A percentile compares a stretch with the other conserved stretches of the same genome.
Conservation (phyloP, 495 filamentous ascomycete species). For the Tricharina praecox region DNA sequence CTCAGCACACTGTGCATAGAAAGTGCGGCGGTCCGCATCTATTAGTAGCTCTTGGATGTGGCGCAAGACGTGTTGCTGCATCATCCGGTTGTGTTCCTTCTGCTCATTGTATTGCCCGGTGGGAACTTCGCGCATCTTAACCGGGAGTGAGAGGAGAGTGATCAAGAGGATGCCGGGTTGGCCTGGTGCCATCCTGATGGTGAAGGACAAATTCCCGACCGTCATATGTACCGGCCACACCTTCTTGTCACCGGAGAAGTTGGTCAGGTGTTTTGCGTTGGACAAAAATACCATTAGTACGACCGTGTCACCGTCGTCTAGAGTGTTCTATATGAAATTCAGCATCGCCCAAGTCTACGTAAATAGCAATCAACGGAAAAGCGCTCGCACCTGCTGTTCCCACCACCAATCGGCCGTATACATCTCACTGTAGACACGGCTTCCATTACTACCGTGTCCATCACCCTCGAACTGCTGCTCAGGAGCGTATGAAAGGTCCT, state of each 20-base stretch:
- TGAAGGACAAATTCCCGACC: not conserved
- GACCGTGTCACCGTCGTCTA: not conserved
- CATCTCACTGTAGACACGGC: not conserved
- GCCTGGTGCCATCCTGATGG: not conserved
- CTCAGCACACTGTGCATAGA: not conserved
- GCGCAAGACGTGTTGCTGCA: not conserved
- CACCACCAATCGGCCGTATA: not conserved
- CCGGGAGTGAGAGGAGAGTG: not conserved
- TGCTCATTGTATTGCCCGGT: not conserved
- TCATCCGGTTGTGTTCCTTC: not conserved
- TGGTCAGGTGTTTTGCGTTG: not conserved
- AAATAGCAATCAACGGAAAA: not conserved
- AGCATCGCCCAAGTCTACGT: not conserved
- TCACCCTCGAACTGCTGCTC: constrained; percentile 3
- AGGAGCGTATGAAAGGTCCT: not conserved
- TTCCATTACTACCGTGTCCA: not conserved
- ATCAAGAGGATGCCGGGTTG: not conserved
- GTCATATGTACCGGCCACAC: not conserved
- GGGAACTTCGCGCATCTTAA: not conserved
- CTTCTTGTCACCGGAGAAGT: not conserved
- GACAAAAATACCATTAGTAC: not conserved
- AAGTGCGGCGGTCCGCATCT: not conserved
- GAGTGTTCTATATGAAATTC: not conserved
- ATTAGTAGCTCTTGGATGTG: not conserved
- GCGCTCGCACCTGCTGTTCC: not conserved